Evolutionary conservation across 2,329 filamentous ascomycete species (phyloP).

Genomic region (Diplodia intermedia): DNA sequence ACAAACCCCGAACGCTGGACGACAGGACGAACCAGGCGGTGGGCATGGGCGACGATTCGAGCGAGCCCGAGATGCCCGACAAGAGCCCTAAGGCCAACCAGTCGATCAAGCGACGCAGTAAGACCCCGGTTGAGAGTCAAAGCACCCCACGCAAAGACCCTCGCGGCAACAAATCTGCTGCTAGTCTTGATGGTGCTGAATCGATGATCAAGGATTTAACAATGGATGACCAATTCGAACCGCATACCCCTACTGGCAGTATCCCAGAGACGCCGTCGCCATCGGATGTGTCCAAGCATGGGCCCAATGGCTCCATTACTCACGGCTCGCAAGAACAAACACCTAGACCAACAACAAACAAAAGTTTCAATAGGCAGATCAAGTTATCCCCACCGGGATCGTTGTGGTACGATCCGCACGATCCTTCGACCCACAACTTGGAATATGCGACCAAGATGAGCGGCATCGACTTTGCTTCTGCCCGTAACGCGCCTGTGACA

Average conservation of each 20-base stretch:
- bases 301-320: not conserved
- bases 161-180: constrained; percentile 34
- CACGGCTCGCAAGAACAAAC: constrained; percentile 44
- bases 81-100: constrained; percentile 34
- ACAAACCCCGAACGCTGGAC: constrained; percentile 58
- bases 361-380: constrained; percentile 52
- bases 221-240: constrained; percentile 52
- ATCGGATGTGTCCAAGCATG: not conserved
- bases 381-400: constrained; percentile 53
- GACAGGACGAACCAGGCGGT: constrained; percentile 43
- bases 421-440: constrained; percentile 54
- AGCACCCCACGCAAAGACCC: constrained; percentile 23
- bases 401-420: constrained; percentile 53
- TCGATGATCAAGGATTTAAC: constrained; percentile 57
- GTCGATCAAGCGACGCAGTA: constrained; percentile 24
- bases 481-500: constrained; percentile 35
- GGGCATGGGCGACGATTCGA: constrained; percentile 34
- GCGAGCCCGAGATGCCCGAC: constrained; percentile 33
- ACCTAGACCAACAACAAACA: constrained; percentile 43
- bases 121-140: constrained; percentile 25
- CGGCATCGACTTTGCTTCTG: constrained; percentile 51
- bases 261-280: constrained; percentile 33
- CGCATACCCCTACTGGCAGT: constrained; percentile 48
- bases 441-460: constrained; percentile 57
- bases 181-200: constrained; percentile 57